These are phyloP conservation scores for Phylloboletellus chloephorus DNA, from an alignment of 1,284 basidiomycete genomes.

Conservation along the genomic window DNA sequence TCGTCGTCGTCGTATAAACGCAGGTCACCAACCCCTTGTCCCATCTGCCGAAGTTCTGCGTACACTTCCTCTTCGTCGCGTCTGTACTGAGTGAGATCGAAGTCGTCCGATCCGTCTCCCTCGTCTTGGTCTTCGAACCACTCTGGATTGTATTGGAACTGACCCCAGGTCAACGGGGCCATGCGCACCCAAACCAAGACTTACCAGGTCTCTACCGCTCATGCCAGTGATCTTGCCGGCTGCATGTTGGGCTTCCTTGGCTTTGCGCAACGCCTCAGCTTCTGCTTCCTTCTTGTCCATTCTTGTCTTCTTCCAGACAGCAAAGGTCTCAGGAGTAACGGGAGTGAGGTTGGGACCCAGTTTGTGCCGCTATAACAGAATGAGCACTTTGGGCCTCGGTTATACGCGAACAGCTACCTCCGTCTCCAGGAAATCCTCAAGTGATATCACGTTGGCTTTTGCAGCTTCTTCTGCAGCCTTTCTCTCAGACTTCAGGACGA, in stretches of 20 bases:
- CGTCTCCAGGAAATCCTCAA: constrained; percentile 97
- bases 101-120: constrained; percentile 53
- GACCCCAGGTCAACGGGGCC: constrained; percentile 12
- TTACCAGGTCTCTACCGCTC: constrained; percentile 91
- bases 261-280: constrained; percentile 71
- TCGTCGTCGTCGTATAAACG: constrained; percentile 25
- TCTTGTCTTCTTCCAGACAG: constrained; percentile 90
- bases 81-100: constrained; percentile 25
- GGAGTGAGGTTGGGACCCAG: constrained; percentile 89
- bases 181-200: constrained; percentile 23
- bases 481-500: constrained; percentile 88
- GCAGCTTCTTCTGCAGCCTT: constrained; percentile 82
- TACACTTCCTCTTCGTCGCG: constrained; percentile 29
- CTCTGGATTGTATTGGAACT: constrained; percentile 96
- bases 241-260: constrained; percentile 79
- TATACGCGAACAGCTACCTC: constrained; percentile 54
- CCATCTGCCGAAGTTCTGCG: constrained; percentile 22
- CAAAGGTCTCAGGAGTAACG: constrained; percentile 92
- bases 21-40: constrained; percentile 13
- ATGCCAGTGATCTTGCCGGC: constrained; percentile 93
- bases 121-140: constrained; percentile 89
- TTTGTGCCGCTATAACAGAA: constrained; percentile 76
- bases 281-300: constrained; percentile 92
- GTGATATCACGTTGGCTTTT: constrained; percentile 84
- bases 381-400: constrained; percentile 5